These are phyloP conservation scores for Urtica urens DNA, from an alignment of 306 rosid species.

Conservation along the genomic window DNA sequence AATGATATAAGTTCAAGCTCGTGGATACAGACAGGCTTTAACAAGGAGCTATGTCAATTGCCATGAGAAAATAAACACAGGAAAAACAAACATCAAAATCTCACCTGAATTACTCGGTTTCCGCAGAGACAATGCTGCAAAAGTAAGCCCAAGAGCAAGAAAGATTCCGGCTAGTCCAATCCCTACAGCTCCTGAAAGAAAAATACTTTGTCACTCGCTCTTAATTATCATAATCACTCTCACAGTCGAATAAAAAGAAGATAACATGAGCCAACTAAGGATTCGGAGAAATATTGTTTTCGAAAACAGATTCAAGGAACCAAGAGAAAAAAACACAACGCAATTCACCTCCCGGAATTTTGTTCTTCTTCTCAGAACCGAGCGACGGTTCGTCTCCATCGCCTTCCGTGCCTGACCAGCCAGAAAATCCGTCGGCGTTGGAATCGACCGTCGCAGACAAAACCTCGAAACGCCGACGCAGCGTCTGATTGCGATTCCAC, in stretches of 20 bases:
- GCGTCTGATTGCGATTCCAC: constrained; percentile 25
- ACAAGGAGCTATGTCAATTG: too few species aligned
- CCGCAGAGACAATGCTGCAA: constrained; percentile 54
- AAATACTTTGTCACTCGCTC: constrained; percentile 48
- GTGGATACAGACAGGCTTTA: too few species aligned
- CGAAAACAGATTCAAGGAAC: constrained; percentile 1
- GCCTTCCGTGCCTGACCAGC: constrained; percentile 57
- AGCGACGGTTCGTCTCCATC: constrained; percentile 24
- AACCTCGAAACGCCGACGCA: constrained; percentile 12
- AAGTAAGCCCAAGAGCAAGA: constrained; percentile 56
- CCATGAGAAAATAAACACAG: too few species aligned
- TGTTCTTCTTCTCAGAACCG: constrained; percentile 32
- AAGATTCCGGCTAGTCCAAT: constrained; percentile 75
- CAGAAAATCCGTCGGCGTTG: constrained; percentile 46
- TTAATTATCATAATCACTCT: not conserved
- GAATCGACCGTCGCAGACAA: constrained; percentile 32
- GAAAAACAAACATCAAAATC: constrained; percentile 14
- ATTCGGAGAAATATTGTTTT: constrained; percentile 2
- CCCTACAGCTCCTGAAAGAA: constrained; percentile 78
- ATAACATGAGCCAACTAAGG: not conserved
- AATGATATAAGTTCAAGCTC: too few species aligned
- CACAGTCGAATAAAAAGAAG: not conserved
- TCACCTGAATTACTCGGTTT: constrained; percentile 46
- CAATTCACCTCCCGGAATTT: constrained; percentile 49
- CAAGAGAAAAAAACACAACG: not conserved